A percentile compares a stretch with the other conserved stretches of the same genome.
phyloP scores from a whole-genome alignment of 345 rosid species.

The Eucalyptus pauciflora region DNA sequence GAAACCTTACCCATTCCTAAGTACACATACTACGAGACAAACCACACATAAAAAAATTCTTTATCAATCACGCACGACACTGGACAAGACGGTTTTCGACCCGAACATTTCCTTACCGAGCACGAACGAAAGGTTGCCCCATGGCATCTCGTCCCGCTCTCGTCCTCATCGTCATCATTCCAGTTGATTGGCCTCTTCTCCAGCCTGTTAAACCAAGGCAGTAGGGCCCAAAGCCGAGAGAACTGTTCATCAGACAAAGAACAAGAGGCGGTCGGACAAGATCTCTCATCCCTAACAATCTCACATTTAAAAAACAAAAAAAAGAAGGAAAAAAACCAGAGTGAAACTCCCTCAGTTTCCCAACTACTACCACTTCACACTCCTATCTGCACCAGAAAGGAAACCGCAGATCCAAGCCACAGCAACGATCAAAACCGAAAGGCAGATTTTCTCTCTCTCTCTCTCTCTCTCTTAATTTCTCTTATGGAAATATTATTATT shows the following conservation, averaged over 20 bases:
- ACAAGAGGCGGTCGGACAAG: background rate
- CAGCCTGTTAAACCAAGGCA: background rate
- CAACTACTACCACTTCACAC: background rate
- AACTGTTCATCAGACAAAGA: too few species aligned
- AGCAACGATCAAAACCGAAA: background rate
- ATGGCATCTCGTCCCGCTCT: background rate
- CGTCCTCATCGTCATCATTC: background rate
- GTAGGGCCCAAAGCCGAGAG: accelerated
- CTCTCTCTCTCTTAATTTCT: background rate
- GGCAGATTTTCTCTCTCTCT: background rate
- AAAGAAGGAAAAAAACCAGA: background rate
- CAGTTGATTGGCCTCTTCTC: background rate
- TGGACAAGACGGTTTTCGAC: background rate
- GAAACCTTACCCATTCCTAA: background rate
- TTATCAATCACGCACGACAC: background rate
- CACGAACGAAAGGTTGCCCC: background rate
- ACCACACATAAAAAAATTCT: background rate
- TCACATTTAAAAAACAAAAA: background rate
- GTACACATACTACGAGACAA: background rate
- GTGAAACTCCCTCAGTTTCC: background rate
- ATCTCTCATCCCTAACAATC: background rate
- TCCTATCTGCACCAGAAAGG: background rate
- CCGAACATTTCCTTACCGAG: background rate
- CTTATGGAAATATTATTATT: background rate
- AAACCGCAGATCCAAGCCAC: background rate